Evolutionary conservation across 2,329 filamentous ascomycete genomes (phyloP), one percentile per base, ranked within the genome.

Genomic region (Cladophialophora immunda): DNA sequence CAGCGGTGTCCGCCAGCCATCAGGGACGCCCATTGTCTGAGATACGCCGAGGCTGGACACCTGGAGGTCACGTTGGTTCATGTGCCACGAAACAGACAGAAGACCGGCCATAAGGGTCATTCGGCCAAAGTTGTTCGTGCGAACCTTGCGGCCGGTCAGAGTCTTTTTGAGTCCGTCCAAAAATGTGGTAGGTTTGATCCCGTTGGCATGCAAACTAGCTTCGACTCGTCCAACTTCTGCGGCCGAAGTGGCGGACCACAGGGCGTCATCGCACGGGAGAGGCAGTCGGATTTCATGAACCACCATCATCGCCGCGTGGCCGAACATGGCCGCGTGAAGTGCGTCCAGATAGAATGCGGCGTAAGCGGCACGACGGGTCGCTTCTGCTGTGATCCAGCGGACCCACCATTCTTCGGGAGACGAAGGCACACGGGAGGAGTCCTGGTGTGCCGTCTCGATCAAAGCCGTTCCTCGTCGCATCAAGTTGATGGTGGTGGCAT

Each of bases 41-140:
- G 68, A 67, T 4, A 68, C 66, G 8, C 91, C 93, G 0, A 98
- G 85, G 1, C 93, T 93, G 77, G 90, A 94, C 66, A 97, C 90
- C 79, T 97, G 94, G 9, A 97, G 86, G 76, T 98, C 95, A 75
- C 94, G 88, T 97, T 95, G 94, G 76, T 97, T 95, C 91, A 98
- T 94, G 78, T 99, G 94, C 92, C 93, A 98, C 75, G 92, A 94
- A 29, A 98, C 93, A 71, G 93, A 97, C 30, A 98, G 83, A 34
- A 99, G 81, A 0, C 94, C 94, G 0, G 94, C 91, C 93, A 98
- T 97, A 56, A 99, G 84, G 52, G 97, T 93, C 2, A 92, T 95
- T 50, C 94, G 89, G 1, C 94, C 95, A 76, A 98, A 98, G 0
- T 92, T 90, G 77, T 97, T 97, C 2, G 95, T 98, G 60, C 90